Evolutionary conservation across 2,329 filamentous ascomycete genomes (phyloP), one percentile per base, ranked within the genome.

Genomic region (Microdochium trichocladiopsis): DNA sequence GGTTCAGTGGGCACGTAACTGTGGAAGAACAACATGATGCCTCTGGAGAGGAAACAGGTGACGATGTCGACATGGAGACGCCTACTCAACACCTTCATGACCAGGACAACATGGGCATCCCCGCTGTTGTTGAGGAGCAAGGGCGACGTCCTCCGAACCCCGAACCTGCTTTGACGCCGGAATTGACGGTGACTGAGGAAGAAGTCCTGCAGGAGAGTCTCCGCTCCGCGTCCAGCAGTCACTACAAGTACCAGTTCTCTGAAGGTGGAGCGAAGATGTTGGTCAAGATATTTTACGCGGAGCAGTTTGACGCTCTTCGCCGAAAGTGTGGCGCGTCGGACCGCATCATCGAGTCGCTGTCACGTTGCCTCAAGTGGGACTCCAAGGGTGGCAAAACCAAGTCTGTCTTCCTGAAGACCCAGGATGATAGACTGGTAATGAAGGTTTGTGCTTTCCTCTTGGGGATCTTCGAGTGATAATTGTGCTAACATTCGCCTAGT

Each of bases 261-360:
- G 92, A 96, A 66, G 91, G 93, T 0, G 85, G 88, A n/a, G 93
- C 95, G 2, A 90, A 88, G 62, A 95, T 96, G 81, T 87, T 93
- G 49, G 97, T 95, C 75, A 99, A 99, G 70, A 94, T 99, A 48
- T 97, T 99, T 69, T 99, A 95, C 63, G 94, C 94, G 0, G 94
- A 97, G 67, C 94, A 96, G 57, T 99, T 99, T 61, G 94, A 99
- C 69, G 94, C 94, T 2, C 78, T 99, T 37, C 84, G 94, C 52
- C 83, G 89, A 52, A 96, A 96, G 69, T 97, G 93, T 58, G 93
- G 93, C 16, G 88, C 96, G 9, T 86, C 90, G 1, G 92, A 97
- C 64, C 88, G 94, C 33, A 95, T 99, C 58, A 85, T 97, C 24
- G 94, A 99, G 66, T 96, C 92, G 1, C 75, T 99, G 22, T 97